Percentiles rank a stretch among this genome's conserved stretches.
Conservation (phyloP, 805 yeast species). For the Teunomyces aglyptinius region DNA sequence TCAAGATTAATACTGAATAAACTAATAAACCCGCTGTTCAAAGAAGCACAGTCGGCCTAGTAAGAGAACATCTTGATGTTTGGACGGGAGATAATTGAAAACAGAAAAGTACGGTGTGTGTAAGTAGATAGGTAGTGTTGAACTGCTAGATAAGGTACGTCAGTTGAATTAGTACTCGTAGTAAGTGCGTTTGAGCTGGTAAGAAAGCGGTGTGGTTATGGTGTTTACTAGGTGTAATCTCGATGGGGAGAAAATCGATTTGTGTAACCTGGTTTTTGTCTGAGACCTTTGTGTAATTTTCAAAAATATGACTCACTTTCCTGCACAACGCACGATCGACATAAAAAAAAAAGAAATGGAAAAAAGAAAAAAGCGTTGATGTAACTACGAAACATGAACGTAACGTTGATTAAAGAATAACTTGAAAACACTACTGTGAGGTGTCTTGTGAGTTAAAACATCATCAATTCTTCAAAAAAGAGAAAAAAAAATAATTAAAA, state of each 20-base stretch:
- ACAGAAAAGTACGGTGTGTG: not conserved
- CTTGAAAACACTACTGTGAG: too few species aligned
- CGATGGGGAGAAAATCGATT: slow-evolving; percentile 1
- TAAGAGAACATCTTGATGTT: not conserved
- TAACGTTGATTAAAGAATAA: too few species aligned
- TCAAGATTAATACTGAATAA: slow-evolving; percentile 2
- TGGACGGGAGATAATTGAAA: not conserved
- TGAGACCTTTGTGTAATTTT: slow-evolving; percentile 1
- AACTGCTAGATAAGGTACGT: not conserved
- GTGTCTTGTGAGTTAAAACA: too few species aligned
- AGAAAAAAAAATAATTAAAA: too few species aligned
- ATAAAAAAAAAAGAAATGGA: not conserved
- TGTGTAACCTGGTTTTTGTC: slow-evolving; percentile 1
- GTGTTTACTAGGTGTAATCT: not conserved
- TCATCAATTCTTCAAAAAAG: too few species aligned
- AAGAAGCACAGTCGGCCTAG: slow-evolving; percentile 1
- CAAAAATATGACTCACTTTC: slow-evolving; percentile 1
- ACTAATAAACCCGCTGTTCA: not conserved
- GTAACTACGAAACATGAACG: too few species aligned
- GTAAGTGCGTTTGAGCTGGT: not conserved
- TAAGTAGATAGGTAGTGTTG: not conserved
- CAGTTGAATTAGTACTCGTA: too few species aligned
- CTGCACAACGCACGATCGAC: not conserved
- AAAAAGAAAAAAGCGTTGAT: not conserved
- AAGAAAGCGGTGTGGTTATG: not conserved